Percentiles rank a stretch among this genome's conserved stretches.
phyloP scores from a whole-genome alignment of 345 rosid genomes.

The Camelina hispida region DNA sequence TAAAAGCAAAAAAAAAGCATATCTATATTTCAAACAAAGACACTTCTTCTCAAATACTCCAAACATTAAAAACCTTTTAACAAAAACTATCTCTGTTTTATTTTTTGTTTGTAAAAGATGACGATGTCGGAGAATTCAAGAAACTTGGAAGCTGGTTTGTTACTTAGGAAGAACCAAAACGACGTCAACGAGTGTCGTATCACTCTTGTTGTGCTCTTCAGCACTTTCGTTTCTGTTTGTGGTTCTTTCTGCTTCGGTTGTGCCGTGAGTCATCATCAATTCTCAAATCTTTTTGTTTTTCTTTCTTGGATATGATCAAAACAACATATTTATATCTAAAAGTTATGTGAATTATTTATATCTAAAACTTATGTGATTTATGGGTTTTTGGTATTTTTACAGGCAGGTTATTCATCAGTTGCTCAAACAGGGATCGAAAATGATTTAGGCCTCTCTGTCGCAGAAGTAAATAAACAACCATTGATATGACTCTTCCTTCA shows the following conservation, averaged over 20 bases:
- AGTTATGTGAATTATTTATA: not conserved
- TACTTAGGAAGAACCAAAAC: constrained; percentile 36
- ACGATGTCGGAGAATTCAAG: constrained; percentile 39
- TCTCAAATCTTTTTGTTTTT: not conserved
- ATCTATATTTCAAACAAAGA: not conserved
- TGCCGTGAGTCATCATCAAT: constrained; percentile 41
- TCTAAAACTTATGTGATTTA: not conserved
- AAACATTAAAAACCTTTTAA: not conserved
- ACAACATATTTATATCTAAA: not conserved
- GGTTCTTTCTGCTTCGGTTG: constrained; percentile 51
- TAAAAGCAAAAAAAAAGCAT: not conserved
- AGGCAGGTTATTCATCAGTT: constrained; percentile 17
- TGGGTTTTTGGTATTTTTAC: no score
- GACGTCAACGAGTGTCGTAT: constrained; percentile 46
- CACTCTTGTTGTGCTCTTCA: constrained; percentile 39
- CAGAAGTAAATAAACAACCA: constrained; percentile 44
- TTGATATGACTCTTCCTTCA: not conserved
- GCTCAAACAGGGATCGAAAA: constrained; percentile 48
- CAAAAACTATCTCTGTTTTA: not conserved
- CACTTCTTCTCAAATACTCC: not conserved
- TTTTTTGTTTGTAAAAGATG: constrained; percentile 8
- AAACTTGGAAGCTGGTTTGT: constrained; percentile 40
- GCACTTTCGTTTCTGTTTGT: constrained; percentile 50
- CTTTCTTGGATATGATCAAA: not conserved
- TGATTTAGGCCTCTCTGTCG: constrained; percentile 52